phyloP scores from a whole-genome alignment of 2,329 filamentous ascomycete species.

The Pestalotiopsis sp. region DNA sequence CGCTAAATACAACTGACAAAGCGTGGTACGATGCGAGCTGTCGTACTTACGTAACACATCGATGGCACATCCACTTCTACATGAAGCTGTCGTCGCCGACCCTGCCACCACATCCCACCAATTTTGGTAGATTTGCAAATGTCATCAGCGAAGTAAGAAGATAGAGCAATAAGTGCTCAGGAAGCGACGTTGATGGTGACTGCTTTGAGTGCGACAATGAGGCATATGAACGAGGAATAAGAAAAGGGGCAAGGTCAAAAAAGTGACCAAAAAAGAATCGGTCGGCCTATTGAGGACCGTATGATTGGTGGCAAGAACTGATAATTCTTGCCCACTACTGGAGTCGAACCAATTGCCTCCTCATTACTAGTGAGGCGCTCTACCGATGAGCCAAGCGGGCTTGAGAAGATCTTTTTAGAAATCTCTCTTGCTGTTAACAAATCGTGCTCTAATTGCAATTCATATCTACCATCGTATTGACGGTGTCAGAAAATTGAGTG shows the following conservation, averaged over 20 bases:
- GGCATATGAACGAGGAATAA: too few relatives aligned
- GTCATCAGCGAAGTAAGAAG: neutral
- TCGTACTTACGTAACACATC: too few relatives aligned
- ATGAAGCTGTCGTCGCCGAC: neutral
- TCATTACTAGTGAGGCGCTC: conserved; percentile 8
- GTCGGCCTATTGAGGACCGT: neutral
- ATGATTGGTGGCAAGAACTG: neutral
- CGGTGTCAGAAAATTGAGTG: neutral
- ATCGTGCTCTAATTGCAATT: neutral
- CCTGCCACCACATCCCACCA: neutral
- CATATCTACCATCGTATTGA: neutral
- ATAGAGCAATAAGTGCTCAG: too few relatives aligned
- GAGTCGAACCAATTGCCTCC: conserved; percentile 6
- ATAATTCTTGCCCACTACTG: neutral
- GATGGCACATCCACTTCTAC: neutral
- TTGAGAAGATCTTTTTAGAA: neutral
- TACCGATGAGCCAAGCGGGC: conserved; percentile 5
- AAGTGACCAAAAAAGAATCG: neutral
- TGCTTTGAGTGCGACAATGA: too few relatives aligned
- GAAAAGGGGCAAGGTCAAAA: neutral
- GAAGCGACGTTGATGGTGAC: too few relatives aligned
- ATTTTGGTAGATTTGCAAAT: neutral
- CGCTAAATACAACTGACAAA: too few relatives aligned
- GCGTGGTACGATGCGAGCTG: too few relatives aligned
- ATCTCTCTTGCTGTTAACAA: neutral